These are phyloP conservation scores for Dictyophora rubrovolvata DNA, from an alignment of 768 basidiomycete species.

Conservation along the genomic window DNA sequence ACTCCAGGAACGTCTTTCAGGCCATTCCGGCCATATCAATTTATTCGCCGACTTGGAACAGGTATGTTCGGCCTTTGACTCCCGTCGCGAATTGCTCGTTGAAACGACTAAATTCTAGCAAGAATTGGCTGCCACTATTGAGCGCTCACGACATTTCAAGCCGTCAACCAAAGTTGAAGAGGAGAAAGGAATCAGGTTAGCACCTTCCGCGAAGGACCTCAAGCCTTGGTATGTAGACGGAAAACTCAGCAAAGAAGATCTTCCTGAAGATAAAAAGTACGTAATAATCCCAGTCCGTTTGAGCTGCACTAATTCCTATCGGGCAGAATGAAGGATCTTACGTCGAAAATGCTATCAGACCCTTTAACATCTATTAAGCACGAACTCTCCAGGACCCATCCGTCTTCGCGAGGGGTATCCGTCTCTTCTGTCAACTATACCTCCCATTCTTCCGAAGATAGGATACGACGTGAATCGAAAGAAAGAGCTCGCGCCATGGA, in stretches of 20 bases:
- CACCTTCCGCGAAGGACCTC: conserved; percentile 66
- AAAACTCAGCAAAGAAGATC: conserved; percentile 19
- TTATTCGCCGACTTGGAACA: conserved; percentile 76
- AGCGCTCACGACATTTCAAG: conserved; percentile 21
- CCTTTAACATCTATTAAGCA: conserved; percentile 67
- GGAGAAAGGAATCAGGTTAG: conserved; percentile 65
- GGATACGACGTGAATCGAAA: conserved; percentile 60
- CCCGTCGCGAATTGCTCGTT: not conserved
- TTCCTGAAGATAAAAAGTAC: conserved; percentile 27
- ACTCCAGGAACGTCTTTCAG: not conserved
- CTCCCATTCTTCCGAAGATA: conserved; percentile 38
- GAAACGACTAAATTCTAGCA: not conserved
- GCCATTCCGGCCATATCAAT: conserved; percentile 51
- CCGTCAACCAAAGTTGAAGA: conserved; percentile 27
- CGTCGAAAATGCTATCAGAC: conserved; percentile 53
- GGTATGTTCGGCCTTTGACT: conserved; percentile 28
- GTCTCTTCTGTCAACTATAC: not conserved
- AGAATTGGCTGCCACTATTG: conserved; percentile 37
- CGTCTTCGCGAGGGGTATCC: conserved; percentile 13
- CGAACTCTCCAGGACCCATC: conserved; percentile 36
- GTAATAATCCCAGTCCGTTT: conserved; percentile 7
- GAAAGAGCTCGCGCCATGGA: conserved; percentile 69
- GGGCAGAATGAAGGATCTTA: conserved; percentile 50
- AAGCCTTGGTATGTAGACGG: conserved; percentile 64
- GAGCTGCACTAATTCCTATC: not conserved